These are phyloP conservation scores for Leishmania gerbilli DNA, from an alignment of 208 protist species.

Conservation along the genomic window DNA sequence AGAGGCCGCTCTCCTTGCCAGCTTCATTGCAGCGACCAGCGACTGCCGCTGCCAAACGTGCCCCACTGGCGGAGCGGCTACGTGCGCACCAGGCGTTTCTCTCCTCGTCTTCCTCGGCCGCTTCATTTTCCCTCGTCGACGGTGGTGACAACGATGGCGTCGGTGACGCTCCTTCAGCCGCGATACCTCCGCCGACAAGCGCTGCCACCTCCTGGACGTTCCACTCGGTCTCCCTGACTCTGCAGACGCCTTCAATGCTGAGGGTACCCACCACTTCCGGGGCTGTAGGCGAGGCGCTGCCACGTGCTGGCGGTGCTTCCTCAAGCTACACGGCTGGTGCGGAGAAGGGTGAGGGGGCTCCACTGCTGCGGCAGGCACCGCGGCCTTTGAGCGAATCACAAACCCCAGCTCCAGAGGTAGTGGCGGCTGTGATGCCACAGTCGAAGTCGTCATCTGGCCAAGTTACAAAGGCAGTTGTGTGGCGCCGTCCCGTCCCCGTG, in stretches of 20 bases:
- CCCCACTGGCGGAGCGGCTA: constrained; percentile 1
- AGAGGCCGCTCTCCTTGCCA: constrained; percentile 36
- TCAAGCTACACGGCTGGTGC: not conserved
- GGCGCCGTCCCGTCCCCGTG: constrained; percentile 14
- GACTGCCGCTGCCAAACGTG: not conserved
- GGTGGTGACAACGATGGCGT: not conserved
- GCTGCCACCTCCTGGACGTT: constrained; percentile 47
- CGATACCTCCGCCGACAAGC: constrained; percentile 12
- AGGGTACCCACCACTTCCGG: not conserved
- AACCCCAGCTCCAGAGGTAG: not conserved
- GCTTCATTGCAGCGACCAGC: constrained; percentile 1
- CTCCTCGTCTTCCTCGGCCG: not conserved
- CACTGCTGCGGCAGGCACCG: not conserved
- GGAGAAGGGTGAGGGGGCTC: not conserved
- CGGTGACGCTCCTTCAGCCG: not conserved
- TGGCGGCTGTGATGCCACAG: not conserved
- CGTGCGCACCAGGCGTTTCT: constrained; percentile 4
- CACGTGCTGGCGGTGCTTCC: not conserved
- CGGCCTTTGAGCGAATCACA: not conserved
- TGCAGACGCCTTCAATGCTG: not conserved
- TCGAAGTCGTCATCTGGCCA: not conserved
- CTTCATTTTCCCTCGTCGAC: not conserved
- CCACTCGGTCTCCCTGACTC: constrained; percentile 21
- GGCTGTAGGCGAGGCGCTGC: not conserved
- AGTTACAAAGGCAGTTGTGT: constrained; percentile 21